Conservation (phyloP, 768 basidiomycete genomes). For the Pisolithus marmoratus region DNA sequence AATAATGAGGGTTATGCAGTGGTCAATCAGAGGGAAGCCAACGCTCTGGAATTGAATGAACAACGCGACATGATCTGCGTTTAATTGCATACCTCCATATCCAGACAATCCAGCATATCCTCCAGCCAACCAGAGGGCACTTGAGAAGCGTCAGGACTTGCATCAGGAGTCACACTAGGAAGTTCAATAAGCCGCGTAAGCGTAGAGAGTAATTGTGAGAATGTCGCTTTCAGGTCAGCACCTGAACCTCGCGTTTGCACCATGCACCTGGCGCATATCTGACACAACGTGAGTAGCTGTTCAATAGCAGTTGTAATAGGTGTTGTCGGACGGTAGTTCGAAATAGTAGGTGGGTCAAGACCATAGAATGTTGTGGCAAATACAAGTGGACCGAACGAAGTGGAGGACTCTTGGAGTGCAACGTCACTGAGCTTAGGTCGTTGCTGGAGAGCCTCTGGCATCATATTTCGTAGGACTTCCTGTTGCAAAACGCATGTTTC, state of each 20-base stretch:
- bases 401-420: constrained; percentile 26
- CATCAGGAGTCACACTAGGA: constrained; percentile 28
- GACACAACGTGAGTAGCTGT: constrained; percentile 44
- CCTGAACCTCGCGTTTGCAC: constrained; percentile 27
- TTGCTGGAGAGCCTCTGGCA: constrained; percentile 43
- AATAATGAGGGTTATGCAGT: constrained; percentile 50
- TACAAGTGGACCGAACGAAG: constrained; percentile 37
- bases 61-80: constrained; percentile 4
- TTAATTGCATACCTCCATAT: constrained; percentile 43
- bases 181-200: constrained; percentile 46
- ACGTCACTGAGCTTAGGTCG: constrained; percentile 43
- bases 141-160: constrained; percentile 45
- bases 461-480: constrained; percentile 47
- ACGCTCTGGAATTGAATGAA: constrained; percentile 34
- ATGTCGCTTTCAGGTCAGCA: constrained; percentile 40
- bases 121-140: constrained; percentile 60
- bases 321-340: constrained; percentile 22
- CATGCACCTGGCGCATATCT: constrained; percentile 37
- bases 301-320: constrained; percentile 60
- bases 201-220: constrained; percentile 46
- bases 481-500: constrained; percentile 47
- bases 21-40: constrained; percentile 67
- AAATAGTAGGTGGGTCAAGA: constrained; percentile 29
- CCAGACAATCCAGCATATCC: constrained; percentile 45
- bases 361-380: constrained; percentile 64